phyloP scores from a whole-genome alignment of 371 early-diverging fungal species.

The Mucor racemosus region DNA sequence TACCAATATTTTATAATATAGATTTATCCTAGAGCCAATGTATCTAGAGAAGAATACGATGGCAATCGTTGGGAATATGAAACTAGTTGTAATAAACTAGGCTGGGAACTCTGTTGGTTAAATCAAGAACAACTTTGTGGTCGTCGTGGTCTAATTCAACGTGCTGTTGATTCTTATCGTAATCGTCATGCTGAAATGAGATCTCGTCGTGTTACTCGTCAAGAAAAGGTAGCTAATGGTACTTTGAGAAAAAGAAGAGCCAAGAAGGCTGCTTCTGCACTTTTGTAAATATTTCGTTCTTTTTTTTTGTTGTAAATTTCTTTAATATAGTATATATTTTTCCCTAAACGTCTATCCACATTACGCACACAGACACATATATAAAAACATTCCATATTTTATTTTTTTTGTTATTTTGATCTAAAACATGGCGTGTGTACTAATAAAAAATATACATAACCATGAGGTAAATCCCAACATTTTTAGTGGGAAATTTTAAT shows the following conservation, averaged over 20 bases:
- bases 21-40: conserved; percentile 86
- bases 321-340: background rate
- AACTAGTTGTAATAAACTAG: conserved; percentile 83
- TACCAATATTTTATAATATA: background rate
- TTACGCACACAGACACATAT: background rate
- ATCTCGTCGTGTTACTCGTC: conserved; percentile 72
- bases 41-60: conserved; percentile 61
- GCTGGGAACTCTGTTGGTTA: conserved; percentile 83
- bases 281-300: background rate
- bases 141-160: conserved; percentile 86
- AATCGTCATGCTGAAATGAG: conserved; percentile 77
- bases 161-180: conserved; percentile 90
- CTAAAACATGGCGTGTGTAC: background rate
- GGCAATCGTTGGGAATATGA: conserved; percentile 94
- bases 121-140: conserved; percentile 79
- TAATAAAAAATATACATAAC: background rate
- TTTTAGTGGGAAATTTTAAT: conserved; percentile 5
- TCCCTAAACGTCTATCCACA: background rate
- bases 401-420: background rate
- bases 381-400: background rate
- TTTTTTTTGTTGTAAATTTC: background rate
- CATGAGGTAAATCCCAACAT: conserved; percentile 4
- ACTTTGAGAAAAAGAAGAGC: conserved; percentile 60
- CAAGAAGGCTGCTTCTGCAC: conserved; percentile 24
- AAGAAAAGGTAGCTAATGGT: conserved; percentile 77